A percentile compares a stretch with the other conserved stretches of the same genome.
Evolutionary conservation across 805 yeast species (phyloP).

Genomic region (Zygosaccharomyces lentus): DNA sequence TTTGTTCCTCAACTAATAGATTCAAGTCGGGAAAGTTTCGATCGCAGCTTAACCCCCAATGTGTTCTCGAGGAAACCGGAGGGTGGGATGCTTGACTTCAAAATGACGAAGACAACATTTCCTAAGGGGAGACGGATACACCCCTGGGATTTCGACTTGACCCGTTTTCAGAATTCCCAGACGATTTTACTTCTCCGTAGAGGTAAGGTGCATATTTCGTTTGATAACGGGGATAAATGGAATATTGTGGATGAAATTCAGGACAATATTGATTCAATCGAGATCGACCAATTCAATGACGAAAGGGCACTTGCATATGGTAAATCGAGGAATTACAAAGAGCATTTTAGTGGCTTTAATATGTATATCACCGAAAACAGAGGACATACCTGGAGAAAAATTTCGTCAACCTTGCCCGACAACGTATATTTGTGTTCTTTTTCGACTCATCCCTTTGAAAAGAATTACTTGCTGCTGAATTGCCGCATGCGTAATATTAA

Average conservation of each 20-base stretch:
- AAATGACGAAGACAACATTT: not conserved
- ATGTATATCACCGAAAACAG: conserved; percentile 27
- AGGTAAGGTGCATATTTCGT: not conserved
- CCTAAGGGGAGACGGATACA: not conserved
- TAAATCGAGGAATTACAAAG: not conserved
- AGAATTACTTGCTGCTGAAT: conserved; percentile 12
- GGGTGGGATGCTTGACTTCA: not conserved
- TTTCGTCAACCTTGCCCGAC: conserved; percentile 1
- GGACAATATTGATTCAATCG: conserved; percentile 3
- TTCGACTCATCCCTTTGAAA: conserved; percentile 20
- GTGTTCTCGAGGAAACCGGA: not conserved
- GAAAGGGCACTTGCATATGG: conserved; percentile 20
- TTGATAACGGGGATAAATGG: conserved; percentile 52
- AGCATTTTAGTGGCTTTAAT: not conserved
- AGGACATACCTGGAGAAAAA: conserved; percentile 26
- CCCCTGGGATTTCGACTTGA: not conserved
- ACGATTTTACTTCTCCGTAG: not conserved
- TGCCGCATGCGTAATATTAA: conserved; percentile 12
- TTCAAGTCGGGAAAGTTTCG: not conserved
- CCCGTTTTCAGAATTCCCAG: not conserved
- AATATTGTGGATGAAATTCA: conserved; percentile 9
- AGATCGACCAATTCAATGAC: conserved; percentile 14
- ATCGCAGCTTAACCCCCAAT: not conserved
- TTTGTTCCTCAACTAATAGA: not conserved
- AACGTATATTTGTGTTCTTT: not conserved